Base-by-base conservation (phyloP, 306 rosid genomes). In the Inga oerstediana region DNA sequence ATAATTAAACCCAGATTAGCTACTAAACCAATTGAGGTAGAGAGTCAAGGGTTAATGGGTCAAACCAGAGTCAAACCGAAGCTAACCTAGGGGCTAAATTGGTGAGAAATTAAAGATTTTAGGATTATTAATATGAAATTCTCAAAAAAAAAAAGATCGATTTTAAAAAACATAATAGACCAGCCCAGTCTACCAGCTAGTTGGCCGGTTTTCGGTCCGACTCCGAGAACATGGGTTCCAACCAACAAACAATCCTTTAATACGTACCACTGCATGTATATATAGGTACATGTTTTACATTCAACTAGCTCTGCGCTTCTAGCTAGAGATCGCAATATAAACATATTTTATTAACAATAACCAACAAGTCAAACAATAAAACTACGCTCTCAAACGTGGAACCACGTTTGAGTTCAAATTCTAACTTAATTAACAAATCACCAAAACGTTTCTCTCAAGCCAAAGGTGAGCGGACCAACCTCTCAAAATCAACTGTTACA, bases 321-420 rank as follows among this genome's bases (percentile, higher is more conserved):
- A 17, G 7, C 59, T 4, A 52, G 59, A 52, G 9, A 17, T 16
- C 3, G 20, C 7, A 16, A 17, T 17, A 17, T 52, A 52, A 16
- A 52, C 59, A 52, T 52, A 52, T 16, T 52, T 10, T 22, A 61
- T 61, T 61, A 61, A 61, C 16, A 13, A 12, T 3, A 64, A 5
- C 16, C 17, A 30, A 6, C 24, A 74, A 49, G 44, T 75, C 67
- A 75, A 52, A 66, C 10, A 34, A 34, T 34, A 59, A 59, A 34
- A 10, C 48, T 4, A 75, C 27, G 79, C 79, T 75, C 27, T 27
- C 27, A 27, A 27, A 27, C 79, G 79, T 75, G 67, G 67, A 75
- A 51, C 79, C 79, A 75, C 79, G 67, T 51, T 35, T 75, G 13
- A 24, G 77, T 73, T 48, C 15, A 19, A 17, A 27, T 27, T 27